Evolutionary conservation across 2,329 filamentous ascomycete genomes (phyloP).

Genomic region (Ascochyta viciae-villosae): DNA sequence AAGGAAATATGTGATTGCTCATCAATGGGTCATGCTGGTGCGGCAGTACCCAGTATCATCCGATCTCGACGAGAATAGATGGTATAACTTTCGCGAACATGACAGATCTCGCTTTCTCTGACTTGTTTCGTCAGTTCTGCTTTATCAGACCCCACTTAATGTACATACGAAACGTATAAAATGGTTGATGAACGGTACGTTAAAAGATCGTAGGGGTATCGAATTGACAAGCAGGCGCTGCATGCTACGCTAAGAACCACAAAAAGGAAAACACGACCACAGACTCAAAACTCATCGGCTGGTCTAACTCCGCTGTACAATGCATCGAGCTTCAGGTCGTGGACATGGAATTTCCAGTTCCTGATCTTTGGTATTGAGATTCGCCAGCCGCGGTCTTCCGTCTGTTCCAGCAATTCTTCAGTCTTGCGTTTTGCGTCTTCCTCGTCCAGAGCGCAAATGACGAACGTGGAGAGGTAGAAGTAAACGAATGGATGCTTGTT

Average conservation of each 20-base stretch:
- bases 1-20: too few species aligned
- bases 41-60: too few species aligned
- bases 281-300: conserved; percentile 9
- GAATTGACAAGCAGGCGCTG: not conserved
- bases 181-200: too few species aligned
- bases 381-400: conserved; percentile 33
- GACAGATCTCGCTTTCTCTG: too few species aligned
- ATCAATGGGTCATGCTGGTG: too few species aligned
- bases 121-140: too few species aligned
- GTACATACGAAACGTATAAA: too few species aligned
- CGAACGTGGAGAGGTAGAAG: conserved; percentile 38
- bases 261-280: not conserved
- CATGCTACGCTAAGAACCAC: conserved; percentile 1
- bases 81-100: too few species aligned
- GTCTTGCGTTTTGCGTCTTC: conserved; percentile 29
- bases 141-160: too few species aligned
- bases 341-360: conserved; percentile 28
- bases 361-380: conserved; percentile 22
- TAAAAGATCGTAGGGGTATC: not conserved
- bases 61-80: too few species aligned
- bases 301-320: conserved; percentile 31
- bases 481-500: conserved; percentile 36
- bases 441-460: conserved; percentile 31
- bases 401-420: conserved; percentile 25
- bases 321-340: conserved; percentile 28